Conservation (phyloP, 2,329 filamentous ascomycete species). For the Epichloe coenophiala region DNA sequence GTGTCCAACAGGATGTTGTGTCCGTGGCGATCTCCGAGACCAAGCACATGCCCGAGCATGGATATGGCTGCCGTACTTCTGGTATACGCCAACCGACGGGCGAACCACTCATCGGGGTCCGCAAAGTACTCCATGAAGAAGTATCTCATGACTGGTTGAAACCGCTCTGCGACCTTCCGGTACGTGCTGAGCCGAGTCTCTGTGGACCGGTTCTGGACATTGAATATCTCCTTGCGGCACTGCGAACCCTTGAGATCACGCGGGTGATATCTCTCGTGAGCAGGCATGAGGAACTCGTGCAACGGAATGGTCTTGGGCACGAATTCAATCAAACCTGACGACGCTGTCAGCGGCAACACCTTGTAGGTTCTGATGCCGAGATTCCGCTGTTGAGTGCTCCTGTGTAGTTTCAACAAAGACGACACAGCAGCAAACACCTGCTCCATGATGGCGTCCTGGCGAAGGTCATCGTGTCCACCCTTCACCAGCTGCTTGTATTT, state of each 20-base stretch:
- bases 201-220: conserved; percentile 54
- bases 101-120: conserved; percentile 94
- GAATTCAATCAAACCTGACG: conserved; percentile 90
- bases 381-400: conserved; percentile 73
- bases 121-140: conserved; percentile 95
- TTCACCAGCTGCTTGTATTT: conserved; percentile 88
- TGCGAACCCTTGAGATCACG: conserved; percentile 63
- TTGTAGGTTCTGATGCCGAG: conserved; percentile 94
- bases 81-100: conserved; percentile 77
- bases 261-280: conserved; percentile 76
- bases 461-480: conserved; percentile 86
- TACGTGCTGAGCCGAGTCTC: conserved; percentile 64
- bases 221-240: conserved; percentile 68
- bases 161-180: conserved; percentile 63
- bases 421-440: conserved; percentile 97
- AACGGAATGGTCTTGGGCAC: conserved; percentile 86
- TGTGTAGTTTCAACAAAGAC: conserved; percentile 72
- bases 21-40: conserved; percentile 85
- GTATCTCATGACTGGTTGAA: conserved; percentile 87
- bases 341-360: conserved; percentile 74
- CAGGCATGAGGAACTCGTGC: conserved; percentile 83
- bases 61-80: conserved; percentile 89
- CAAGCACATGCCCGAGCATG: conserved; percentile 85
- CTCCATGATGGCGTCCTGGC: conserved; percentile 98
- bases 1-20: conserved; percentile 94